Base-by-base conservation (phyloP, 345 rosid species). In the Moringa oleifera region DNA sequence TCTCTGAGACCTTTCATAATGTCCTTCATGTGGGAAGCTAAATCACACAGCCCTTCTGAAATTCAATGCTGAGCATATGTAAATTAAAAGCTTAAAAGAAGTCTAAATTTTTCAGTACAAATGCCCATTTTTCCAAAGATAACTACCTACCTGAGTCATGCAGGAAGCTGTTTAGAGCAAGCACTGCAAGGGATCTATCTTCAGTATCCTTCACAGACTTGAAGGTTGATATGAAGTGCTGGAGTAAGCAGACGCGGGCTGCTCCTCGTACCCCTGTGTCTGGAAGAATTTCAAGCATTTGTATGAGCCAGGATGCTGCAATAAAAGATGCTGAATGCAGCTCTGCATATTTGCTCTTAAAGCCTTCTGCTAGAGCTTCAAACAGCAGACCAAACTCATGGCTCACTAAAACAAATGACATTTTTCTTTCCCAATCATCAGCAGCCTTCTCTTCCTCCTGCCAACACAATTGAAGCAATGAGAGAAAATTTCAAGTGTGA, bases 331-430 rank as follows among this genome's bases (percentile, higher is more conserved):
- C 75, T 24, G 89, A 76, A 58, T 36, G 46, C 28, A 84, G 41
- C 55, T 79, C 80, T 53, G 76, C 64, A 36, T 62, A 5, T 73
- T 59, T 72, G 76, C 84, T 86, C 63, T 72, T 79, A 46, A 84
- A 25, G 61, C 93, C 85, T 69, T 86, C 93, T 52, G 81, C 84
- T 61, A 86, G 63, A 59, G 84, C 87, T 83, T 84, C 89, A 68
- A 86, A 84, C 57, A 86, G 65, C 31, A 79, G 69, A 54, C 93
- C 93, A 51, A 80, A 81, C 45, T 86, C 93, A 65, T 86, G 87
- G 75, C 84, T 82, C 53, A 64, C 81, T 51, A 86, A 59, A 41
- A 76, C 85, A 54, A 77, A 81, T 0, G 84, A 87, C 77, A 79
- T 69, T 71, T 65, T 82, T 57, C 73, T 80, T 73, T 83, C 93